Evolutionary conservation across 306 rosid genomes (phyloP).

Genomic region (Argentina anserina): DNA sequence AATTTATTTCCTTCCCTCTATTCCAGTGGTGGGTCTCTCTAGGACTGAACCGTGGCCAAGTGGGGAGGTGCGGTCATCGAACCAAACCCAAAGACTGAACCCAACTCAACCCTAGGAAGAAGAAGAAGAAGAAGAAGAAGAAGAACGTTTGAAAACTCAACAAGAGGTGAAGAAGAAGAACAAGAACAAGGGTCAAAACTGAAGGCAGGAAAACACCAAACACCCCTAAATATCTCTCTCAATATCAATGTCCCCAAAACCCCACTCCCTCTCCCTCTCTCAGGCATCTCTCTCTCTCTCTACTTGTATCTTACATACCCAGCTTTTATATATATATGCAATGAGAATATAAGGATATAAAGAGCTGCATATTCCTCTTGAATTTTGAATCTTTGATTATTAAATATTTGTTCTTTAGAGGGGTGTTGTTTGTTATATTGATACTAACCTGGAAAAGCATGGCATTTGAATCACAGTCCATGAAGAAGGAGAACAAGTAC

Average conservation of each 20-base stretch:
- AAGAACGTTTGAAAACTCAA: not conserved
- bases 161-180: not conserved
- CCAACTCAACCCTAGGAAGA: not conserved
- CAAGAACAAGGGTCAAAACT: not conserved
- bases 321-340: not conserved
- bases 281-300: constrained; percentile 39
- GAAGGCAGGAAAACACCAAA: constrained; percentile 2
- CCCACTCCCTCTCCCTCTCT: constrained; percentile 32
- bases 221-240: not conserved
- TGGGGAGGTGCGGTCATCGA: not conserved
- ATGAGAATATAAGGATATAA: not conserved
- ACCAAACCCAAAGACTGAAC: not conserved
- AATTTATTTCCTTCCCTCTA: not conserved
- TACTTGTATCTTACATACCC: not conserved
- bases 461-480: constrained; percentile 51
- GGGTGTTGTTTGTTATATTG: not conserved
- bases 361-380: not conserved
- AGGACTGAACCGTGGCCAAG: not conserved
- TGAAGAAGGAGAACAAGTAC: constrained; percentile 43
- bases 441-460: constrained; percentile 29
- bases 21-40: constrained; percentile 3
- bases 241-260: constrained; percentile 43
- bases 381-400: constrained; percentile 12
- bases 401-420: not conserved
- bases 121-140: not conserved